A percentile compares a stretch with the other conserved stretches of the same genome.
Conservation (phyloP, 1,284 basidiomycete genomes). For the Trametes versicolor region DNA sequence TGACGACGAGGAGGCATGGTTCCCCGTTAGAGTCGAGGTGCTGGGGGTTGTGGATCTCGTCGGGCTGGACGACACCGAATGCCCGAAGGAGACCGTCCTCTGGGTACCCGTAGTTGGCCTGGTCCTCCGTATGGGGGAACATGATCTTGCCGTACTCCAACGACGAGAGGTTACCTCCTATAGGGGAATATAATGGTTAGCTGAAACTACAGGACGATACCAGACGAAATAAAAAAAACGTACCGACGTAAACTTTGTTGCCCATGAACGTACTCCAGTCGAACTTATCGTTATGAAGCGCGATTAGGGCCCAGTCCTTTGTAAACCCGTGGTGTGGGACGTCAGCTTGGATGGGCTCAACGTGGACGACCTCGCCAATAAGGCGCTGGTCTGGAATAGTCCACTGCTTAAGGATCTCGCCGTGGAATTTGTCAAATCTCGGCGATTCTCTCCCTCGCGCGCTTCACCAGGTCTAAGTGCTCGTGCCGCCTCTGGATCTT, state of each 20-base stretch:
- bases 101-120: too few relatives aligned
- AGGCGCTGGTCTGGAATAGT: slow-evolving; percentile 40
- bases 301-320: slow-evolving; percentile 46
- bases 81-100: too few relatives aligned
- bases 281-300: slow-evolving; percentile 43
- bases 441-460: slow-evolving; percentile 39
- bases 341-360: slow-evolving; percentile 41
- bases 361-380: slow-evolving; percentile 48
- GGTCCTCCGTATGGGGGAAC: too few relatives aligned
- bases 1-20: slow-evolving; percentile 40
- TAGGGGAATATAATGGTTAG: too few relatives aligned
- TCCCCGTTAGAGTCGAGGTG: slow-evolving; percentile 38
- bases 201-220: too few relatives aligned
- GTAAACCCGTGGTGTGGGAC: slow-evolving; percentile 36
- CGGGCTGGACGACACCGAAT: too few relatives aligned
- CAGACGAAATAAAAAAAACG: slow-evolving; percentile 36
- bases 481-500: slow-evolving; percentile 42
- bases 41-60: too few relatives aligned
- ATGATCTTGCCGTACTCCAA: too few relatives aligned
- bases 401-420: slow-evolving; percentile 41
- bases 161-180: too few relatives aligned
- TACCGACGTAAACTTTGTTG: slow-evolving; percentile 45
- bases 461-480: slow-evolving; percentile 35
- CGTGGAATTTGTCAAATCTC: slow-evolving; percentile 38
- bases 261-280: slow-evolving; percentile 45